A percentile compares a stretch with the other conserved stretches of the same genome.
phyloP scores from a whole-genome alignment of 1,139 yeast species.

The Kluyveromyces sp. region DNA sequence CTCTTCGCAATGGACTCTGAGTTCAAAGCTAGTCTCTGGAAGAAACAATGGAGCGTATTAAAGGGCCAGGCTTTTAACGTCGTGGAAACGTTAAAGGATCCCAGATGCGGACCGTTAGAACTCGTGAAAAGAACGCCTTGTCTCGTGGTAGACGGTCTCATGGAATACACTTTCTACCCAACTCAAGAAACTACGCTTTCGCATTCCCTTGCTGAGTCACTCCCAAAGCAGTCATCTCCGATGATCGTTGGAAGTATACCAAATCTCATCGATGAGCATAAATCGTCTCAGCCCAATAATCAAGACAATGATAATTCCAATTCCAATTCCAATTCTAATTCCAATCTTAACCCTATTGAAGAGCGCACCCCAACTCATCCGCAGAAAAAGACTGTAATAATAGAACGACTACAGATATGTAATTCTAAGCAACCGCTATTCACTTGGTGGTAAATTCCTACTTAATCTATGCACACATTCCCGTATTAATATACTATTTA shows the following conservation, averaged over 20 bases:
- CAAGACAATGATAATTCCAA: background rate
- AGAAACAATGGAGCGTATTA: constrained; percentile 58
- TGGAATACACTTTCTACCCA: constrained; percentile 29
- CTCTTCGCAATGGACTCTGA: constrained; percentile 52
- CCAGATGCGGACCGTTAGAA: constrained; percentile 61
- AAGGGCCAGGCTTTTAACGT: constrained; percentile 78
- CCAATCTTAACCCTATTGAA: background rate
- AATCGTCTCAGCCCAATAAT: background rate
- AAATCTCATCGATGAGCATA: background rate
- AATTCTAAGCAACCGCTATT: constrained; percentile 55
- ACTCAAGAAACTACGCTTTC: constrained; percentile 18
- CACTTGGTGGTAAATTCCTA: constrained; percentile 49
- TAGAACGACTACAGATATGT: constrained; percentile 55
- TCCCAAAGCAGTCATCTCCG: constrained; percentile 10
- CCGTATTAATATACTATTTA: too few relatives aligned
- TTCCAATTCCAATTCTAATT: background rate
- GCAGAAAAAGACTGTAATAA: constrained; percentile 40
- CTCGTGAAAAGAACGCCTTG: constrained; percentile 52
- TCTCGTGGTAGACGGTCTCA: constrained; percentile 52
- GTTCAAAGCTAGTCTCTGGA: constrained; percentile 61
- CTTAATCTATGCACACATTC: too few relatives aligned
- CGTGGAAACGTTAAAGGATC: constrained; percentile 52
- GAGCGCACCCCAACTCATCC: background rate
- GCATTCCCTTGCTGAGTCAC: constrained; percentile 25
- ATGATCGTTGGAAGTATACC: constrained; percentile 8